Percentiles rank a stretch among this genome's conserved stretches.
Evolutionary conservation across 805 yeast species (phyloP).

Genomic region (Cyberlindnera bimundalis): DNA sequence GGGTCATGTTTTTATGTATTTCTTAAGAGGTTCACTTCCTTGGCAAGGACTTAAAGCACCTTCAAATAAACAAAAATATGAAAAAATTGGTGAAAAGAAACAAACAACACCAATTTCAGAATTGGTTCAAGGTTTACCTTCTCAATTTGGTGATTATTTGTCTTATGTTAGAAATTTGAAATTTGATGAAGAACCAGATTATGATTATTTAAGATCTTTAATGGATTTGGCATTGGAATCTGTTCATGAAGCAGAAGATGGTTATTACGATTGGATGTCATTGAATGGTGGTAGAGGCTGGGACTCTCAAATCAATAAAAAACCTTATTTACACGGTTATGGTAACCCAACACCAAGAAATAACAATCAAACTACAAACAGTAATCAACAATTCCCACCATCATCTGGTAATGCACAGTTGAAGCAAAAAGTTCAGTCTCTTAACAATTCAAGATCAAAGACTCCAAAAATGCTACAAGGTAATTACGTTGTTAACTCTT

Average conservation of each 20-base stretch:
- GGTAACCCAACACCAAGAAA: constrained; percentile 82
- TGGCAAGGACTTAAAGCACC: constrained; percentile 99
- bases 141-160: constrained; percentile 89
- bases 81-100: constrained; percentile 95
- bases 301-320: constrained; percentile 86
- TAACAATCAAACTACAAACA: constrained; percentile 14
- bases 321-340: constrained; percentile 92
- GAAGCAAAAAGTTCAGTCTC: constrained; percentile 28
- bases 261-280: constrained; percentile 97
- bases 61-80: constrained; percentile 95
- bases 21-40: constrained; percentile 89
- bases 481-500: constrained; percentile 26
- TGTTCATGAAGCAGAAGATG: constrained; percentile 71
- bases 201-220: constrained; percentile 76
- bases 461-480: constrained; percentile 25
- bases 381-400: constrained; percentile 18
- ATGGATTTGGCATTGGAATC: constrained; percentile 76
- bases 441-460: constrained; percentile 28
- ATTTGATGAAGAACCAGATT: constrained; percentile 94
- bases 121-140: constrained; percentile 68
- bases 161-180: constrained; percentile 83
- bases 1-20: constrained; percentile 96
- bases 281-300: constrained; percentile 94
- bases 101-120: constrained; percentile 84
- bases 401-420: constrained; percentile 11